Conservation (phyloP, 2,329 filamentous ascomycete species). For the Metarhizium rileyi region DNA sequence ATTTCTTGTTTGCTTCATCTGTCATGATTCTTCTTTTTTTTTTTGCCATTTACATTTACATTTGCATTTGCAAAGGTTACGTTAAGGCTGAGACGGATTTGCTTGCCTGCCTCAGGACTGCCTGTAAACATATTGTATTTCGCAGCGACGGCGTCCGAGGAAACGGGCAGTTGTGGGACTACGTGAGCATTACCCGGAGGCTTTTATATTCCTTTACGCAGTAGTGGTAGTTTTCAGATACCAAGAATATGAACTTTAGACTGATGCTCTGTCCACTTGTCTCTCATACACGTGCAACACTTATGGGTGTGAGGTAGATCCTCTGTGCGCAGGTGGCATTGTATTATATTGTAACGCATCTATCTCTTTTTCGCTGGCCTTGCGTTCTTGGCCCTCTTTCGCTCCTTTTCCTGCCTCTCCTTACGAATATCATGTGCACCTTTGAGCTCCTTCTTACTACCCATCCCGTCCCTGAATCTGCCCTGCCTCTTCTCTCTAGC, state of each 20-base stretch:
- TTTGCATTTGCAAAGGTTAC: background rate
- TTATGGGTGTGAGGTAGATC: too few relatives aligned
- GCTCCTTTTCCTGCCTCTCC: constrained; percentile 67
- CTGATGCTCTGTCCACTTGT: background rate
- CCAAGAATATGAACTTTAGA: background rate
- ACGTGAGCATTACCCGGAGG: background rate
- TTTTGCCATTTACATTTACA: too few relatives aligned
- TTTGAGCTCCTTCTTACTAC: constrained; percentile 70
- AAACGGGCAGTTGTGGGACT: background rate
- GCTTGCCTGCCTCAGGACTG: background rate
- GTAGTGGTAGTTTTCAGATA: background rate
- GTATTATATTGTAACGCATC: background rate
- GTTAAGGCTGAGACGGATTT: background rate
- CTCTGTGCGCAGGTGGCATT: too few relatives aligned
- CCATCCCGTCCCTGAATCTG: constrained; percentile 60
- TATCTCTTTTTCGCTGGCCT: constrained; percentile 56
- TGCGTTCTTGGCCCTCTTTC: constrained; percentile 77
- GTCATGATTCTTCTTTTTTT: too few relatives aligned
- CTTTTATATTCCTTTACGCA: background rate
- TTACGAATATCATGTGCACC: constrained; percentile 77
- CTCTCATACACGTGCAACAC: background rate
- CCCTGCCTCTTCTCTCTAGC: constrained; percentile 78
- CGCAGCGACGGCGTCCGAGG: constrained; percentile 2
- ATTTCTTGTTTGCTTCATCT: background rate
- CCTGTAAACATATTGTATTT: background rate